Percentiles rank a stretch among this genome's conserved stretches.
phyloP scores from a whole-genome alignment of 2,329 filamentous ascomycete species.

The Spiromastix sp. region DNA sequence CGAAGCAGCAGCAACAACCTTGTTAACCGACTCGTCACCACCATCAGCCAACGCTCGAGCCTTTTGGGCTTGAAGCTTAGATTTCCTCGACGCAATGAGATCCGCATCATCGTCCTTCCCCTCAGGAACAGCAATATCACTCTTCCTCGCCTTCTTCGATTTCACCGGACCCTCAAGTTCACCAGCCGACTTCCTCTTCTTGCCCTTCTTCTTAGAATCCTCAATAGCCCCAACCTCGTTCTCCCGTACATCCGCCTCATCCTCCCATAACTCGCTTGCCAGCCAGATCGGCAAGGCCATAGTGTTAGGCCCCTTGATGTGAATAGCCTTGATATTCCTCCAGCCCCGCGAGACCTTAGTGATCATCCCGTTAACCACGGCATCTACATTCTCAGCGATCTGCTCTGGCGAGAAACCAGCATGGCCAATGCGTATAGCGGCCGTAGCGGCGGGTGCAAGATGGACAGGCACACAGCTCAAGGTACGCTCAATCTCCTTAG shows the following conservation, averaged over 20 bases:
- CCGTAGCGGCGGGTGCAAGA: constrained; percentile 67
- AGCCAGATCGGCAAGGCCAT: constrained; percentile 90
- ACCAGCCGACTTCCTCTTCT: constrained; percentile 40
- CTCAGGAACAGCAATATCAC: constrained; percentile 23
- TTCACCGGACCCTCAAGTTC: constrained; percentile 24
- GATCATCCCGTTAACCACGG: constrained; percentile 58
- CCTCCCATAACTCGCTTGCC: constrained; percentile 81
- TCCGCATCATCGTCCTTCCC: constrained; percentile 28
- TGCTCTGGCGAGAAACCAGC: constrained; percentile 65
- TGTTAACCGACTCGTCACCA: constrained; percentile 20
- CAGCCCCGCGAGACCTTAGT: constrained; percentile 78
- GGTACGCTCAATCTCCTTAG: constrained; percentile 70
- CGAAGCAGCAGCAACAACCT: constrained; percentile 9
- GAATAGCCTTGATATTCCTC: constrained; percentile 72
- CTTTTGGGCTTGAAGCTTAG: constrained; percentile 42
- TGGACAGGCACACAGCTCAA: constrained; percentile 69
- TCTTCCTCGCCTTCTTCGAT: constrained; percentile 27
- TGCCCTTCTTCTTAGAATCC: constrained; percentile 37
- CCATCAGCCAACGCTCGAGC: constrained; percentile 21
- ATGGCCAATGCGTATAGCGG: constrained; percentile 68
- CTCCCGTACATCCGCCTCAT: constrained; percentile 58
- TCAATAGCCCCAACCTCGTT: constrained; percentile 26
- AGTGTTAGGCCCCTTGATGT: constrained; percentile 85
- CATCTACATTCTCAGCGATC: constrained; percentile 68
- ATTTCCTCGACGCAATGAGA: constrained; percentile 30